These are phyloP conservation scores for Dipsacomyces acuminosporus DNA, from an alignment of 371 early-diverging fungal species.

Conservation along the genomic window DNA sequence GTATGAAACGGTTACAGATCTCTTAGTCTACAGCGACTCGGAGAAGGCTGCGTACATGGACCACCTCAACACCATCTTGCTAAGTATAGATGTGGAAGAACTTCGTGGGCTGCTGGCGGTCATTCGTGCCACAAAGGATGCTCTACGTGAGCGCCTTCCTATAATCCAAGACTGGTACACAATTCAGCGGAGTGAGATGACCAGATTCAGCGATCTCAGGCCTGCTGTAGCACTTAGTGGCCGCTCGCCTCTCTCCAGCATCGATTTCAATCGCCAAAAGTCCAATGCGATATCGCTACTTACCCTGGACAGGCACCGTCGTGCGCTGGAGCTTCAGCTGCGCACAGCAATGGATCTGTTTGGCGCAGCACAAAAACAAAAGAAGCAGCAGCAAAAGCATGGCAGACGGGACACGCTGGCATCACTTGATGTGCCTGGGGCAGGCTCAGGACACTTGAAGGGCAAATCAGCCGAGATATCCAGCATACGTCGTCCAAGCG, in stretches of 20 bases:
- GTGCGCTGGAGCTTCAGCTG: slow-evolving; percentile 44
- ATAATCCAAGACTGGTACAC: slow-evolving; percentile 44
- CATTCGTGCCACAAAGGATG: slow-evolving; percentile 63
- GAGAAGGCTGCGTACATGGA: slow-evolving; percentile 64
- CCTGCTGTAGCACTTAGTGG: neutral
- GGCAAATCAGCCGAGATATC: neutral
- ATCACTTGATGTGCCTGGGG: too few relatives aligned
- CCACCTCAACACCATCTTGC: slow-evolving; percentile 65
- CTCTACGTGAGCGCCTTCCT: slow-evolving; percentile 51
- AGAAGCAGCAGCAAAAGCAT: slow-evolving; percentile 14
- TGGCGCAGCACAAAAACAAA: slow-evolving; percentile 47
- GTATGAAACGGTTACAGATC: slow-evolving; percentile 66
- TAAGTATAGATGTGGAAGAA: slow-evolving; percentile 63
- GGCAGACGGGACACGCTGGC: neutral
- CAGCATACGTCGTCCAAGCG: neutral
- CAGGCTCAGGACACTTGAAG: too few relatives aligned
- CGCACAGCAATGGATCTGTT: slow-evolving; percentile 49
- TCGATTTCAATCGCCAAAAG: slow-evolving; percentile 9
- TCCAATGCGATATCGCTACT: slow-evolving; percentile 30
- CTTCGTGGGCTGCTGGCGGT: slow-evolving; percentile 54
- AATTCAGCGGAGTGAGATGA: slow-evolving; percentile 25
- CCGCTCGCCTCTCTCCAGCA: neutral
- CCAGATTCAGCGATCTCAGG: slow-evolving; percentile 13
- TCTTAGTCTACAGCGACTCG: slow-evolving; percentile 79
- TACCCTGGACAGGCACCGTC: slow-evolving; percentile 40